Evolutionary conservation across 768 basidiomycete genomes (phyloP).

Genomic region (Amanita subjunquillea): DNA sequence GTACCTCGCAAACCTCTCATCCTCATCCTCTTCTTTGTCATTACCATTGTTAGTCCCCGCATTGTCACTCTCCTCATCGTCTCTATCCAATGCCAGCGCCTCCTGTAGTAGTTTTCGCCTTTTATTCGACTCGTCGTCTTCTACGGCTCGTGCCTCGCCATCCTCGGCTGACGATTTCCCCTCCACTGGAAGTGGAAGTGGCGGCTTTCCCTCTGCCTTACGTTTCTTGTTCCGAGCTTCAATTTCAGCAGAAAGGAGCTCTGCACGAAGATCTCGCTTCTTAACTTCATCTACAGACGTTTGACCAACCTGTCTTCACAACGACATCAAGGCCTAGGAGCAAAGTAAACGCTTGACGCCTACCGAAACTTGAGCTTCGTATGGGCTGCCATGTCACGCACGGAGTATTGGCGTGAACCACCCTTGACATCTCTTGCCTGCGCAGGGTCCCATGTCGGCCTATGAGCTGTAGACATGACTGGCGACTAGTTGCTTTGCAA

Average conservation of each 20-base stretch:
- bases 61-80: constrained; percentile 68
- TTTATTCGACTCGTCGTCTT: constrained; percentile 62
- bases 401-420: constrained; percentile 87
- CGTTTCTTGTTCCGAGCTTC: constrained; percentile 85
- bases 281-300: constrained; percentile 70
- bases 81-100: constrained; percentile 79
- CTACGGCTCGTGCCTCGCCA: background rate
- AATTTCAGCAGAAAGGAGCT: constrained; percentile 78
- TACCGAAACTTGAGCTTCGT: constrained; percentile 98
- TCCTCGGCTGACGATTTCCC: constrained; percentile 16
- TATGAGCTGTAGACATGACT: constrained; percentile 81
- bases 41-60: constrained; percentile 25
- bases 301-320: constrained; percentile 76
- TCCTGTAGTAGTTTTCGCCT: constrained; percentile 83
- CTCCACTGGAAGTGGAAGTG: constrained; percentile 36
- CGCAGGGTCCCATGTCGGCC: constrained; percentile 96
- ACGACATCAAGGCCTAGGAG: constrained; percentile 1
- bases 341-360: constrained; percentile 10
- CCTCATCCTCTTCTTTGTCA: constrained; percentile 23
- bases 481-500: background rate
- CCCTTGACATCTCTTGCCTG: constrained; percentile 89
- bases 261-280: constrained; percentile 71
- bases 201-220: constrained; percentile 72
- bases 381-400: constrained; percentile 88
- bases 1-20: constrained; percentile 31